These are phyloP conservation scores for Talaromyces nanjingensis DNA, from an alignment of 495 filamentous ascomycete genomes.

Conservation along the genomic window DNA sequence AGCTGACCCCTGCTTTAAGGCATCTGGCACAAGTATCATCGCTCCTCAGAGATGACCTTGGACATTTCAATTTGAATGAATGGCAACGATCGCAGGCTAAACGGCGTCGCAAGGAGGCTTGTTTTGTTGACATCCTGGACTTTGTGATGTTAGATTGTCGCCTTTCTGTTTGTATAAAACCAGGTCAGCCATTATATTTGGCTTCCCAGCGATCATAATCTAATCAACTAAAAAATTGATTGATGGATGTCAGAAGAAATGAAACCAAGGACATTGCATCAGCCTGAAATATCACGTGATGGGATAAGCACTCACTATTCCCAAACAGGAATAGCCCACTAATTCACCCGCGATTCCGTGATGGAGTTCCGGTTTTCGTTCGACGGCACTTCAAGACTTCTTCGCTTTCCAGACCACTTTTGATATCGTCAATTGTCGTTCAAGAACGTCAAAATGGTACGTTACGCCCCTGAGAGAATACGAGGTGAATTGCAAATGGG, in stretches of 20 bases:
- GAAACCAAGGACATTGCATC: not conserved
- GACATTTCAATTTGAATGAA: conserved; percentile 3
- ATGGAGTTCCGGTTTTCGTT: conserved; percentile 10
- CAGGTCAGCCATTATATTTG: not conserved
- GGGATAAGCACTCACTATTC: not conserved
- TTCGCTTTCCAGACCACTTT: not conserved
- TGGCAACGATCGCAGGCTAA: conserved; percentile 7
- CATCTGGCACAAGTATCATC: not conserved
- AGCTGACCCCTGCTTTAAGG: not conserved
- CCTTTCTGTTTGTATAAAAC: no score
- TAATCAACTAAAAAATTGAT: not conserved
- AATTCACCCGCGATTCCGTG: not conserved
- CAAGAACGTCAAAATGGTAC: conserved; percentile 6
- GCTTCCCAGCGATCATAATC: not conserved
- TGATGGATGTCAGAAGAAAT: not conserved
- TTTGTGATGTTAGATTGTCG: not conserved
- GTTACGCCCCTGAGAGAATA: not conserved
- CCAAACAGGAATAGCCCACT: not conserved
- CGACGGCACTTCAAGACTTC: not conserved
- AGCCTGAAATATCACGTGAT: not conserved
- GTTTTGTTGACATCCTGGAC: not conserved
- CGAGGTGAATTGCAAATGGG: not conserved
- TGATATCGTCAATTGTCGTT: not conserved
- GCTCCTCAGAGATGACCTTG: not conserved
- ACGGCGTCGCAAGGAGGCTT: not conserved